phyloP scores from a whole-genome alignment of 2,329 filamentous ascomycete genomes.

The Botrytis fragariae region DNA sequence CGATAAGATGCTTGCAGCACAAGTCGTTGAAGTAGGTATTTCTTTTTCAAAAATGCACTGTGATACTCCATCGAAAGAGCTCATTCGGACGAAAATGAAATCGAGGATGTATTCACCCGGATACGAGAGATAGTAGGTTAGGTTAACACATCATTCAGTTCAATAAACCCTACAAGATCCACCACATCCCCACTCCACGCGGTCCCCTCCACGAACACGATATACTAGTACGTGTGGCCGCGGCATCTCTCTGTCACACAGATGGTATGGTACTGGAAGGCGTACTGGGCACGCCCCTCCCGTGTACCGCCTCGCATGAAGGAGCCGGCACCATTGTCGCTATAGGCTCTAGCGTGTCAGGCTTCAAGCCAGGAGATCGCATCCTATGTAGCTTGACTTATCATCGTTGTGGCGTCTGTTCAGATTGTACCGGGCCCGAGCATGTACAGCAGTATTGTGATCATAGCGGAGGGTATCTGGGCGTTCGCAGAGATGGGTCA shows the following conservation, averaged over 20 bases:
- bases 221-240: constrained; percentile 57
- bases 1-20: constrained; percentile 47
- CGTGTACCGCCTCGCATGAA: constrained; percentile 49
- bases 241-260: constrained; percentile 60
- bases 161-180: constrained; percentile 55
- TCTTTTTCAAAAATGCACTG: background rate
- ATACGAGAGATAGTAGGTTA: background rate
- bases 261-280: constrained; percentile 55
- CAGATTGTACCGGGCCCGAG: constrained; percentile 51
- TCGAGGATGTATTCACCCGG: background rate
- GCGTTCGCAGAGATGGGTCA: constrained; percentile 51
- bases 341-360: constrained; percentile 36
- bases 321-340: constrained; percentile 36
- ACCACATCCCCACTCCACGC: constrained; percentile 47
- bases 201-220: constrained; percentile 46
- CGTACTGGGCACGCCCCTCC: constrained; percentile 48
- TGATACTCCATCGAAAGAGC: background rate
- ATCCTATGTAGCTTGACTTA: constrained; percentile 56
- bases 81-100: no score
- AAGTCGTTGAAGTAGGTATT: constrained; percentile 45
- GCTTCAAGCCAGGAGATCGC: constrained; percentile 39
- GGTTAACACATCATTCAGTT: constrained; percentile 37
- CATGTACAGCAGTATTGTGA: constrained; percentile 53
- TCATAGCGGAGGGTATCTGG: constrained; percentile 45
- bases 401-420: constrained; percentile 52